Evolutionary conservation across 2,329 filamentous ascomycete genomes (phyloP).

Genomic region (Phialocephala sp.): DNA sequence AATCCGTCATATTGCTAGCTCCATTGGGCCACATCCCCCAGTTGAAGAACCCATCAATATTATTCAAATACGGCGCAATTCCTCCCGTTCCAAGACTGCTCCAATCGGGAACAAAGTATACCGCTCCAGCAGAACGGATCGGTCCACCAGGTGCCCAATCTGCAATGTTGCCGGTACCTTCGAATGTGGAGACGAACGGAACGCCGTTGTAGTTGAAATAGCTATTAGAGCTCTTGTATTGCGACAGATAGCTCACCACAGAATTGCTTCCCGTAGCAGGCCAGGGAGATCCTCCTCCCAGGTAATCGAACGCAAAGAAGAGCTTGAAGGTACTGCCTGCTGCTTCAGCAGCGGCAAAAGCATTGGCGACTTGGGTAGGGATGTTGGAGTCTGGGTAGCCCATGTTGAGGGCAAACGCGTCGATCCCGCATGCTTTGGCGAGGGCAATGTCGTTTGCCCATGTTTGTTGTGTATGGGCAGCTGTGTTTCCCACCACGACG

Average conservation of each 20-base stretch:
- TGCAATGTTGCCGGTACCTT: constrained; percentile 49
- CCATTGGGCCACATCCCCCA: constrained; percentile 52
- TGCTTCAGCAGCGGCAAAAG: constrained; percentile 43
- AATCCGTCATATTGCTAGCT: constrained; percentile 44
- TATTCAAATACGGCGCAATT: constrained; percentile 37
- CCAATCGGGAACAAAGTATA: constrained; percentile 56
- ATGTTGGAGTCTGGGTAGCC: constrained; percentile 43
- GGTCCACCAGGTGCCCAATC: constrained; percentile 48
- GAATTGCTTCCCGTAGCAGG: constrained; percentile 35
- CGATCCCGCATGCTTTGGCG: constrained; percentile 46
- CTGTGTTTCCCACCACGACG: constrained; percentile 43
- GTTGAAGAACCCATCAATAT: constrained; percentile 48
- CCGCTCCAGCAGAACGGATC: constrained; percentile 46
- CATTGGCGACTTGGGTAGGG: constrained; percentile 42
- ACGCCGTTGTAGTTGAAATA: constrained; percentile 47
- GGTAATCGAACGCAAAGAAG: constrained; percentile 44
- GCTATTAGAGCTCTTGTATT: constrained; percentile 42
- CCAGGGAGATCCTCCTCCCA: constrained; percentile 39
- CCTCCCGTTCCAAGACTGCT: constrained; percentile 46
- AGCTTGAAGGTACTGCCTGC: constrained; percentile 40
- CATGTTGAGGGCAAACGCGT: constrained; percentile 46
- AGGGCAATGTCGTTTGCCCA: constrained; percentile 44
- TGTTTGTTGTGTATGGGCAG: constrained; percentile 39
- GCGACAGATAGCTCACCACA: constrained; percentile 39
- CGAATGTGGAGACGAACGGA: constrained; percentile 58